phyloP scores from a whole-genome alignment of 2,329 filamentous ascomycete species.

The Teratosphaeria epicoccoides region DNA sequence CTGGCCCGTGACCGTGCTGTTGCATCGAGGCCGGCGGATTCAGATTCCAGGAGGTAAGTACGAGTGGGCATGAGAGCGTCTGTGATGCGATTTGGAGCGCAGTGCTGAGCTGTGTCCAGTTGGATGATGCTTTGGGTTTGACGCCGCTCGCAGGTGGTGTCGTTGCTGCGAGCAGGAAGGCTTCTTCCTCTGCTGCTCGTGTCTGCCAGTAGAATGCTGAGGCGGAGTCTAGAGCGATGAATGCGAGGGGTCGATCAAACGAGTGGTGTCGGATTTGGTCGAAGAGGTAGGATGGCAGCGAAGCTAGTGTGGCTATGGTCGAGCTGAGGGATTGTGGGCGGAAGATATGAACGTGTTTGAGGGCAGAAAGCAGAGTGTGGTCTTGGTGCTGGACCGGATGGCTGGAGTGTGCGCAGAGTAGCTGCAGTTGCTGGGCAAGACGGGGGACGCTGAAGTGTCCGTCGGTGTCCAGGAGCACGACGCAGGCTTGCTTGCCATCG shows the following conservation, averaged over 20 bases:
- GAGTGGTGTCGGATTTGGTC: constrained; percentile 34
- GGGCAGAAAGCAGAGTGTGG: constrained; percentile 12
- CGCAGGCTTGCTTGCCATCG: constrained; percentile 38
- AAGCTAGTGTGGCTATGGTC: constrained; percentile 39
- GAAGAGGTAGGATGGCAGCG: constrained; percentile 43
- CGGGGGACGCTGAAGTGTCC: constrained; percentile 42
- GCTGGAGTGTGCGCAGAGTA: constrained; percentile 5
- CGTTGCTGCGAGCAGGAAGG: constrained; percentile 2
- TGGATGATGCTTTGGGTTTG: constrained; percentile 1
- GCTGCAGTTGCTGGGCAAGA: constrained; percentile 31
- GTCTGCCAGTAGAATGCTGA: constrained; percentile 47
- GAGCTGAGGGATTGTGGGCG: constrained; percentile 41
- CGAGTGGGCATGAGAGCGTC: constrained; percentile 15
- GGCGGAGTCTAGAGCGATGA: constrained; percentile 45
- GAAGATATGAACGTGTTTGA: constrained; percentile 50
- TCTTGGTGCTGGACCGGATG: constrained; percentile 6
- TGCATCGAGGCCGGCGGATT: not conserved
- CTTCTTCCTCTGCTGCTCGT: constrained; percentile 30
- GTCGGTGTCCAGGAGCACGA: constrained; percentile 48
- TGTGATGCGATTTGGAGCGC: constrained; percentile 10
- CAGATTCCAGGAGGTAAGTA: constrained; percentile 17
- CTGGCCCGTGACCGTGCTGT: not conserved
- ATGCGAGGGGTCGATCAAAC: constrained; percentile 34
- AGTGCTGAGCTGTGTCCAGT: constrained; percentile 12
- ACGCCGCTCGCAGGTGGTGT: not conserved